These are phyloP conservation scores for Domatiomyces globalis DNA, from an alignment of 2,329 filamentous ascomycete genomes.

Conservation along the genomic window DNA sequence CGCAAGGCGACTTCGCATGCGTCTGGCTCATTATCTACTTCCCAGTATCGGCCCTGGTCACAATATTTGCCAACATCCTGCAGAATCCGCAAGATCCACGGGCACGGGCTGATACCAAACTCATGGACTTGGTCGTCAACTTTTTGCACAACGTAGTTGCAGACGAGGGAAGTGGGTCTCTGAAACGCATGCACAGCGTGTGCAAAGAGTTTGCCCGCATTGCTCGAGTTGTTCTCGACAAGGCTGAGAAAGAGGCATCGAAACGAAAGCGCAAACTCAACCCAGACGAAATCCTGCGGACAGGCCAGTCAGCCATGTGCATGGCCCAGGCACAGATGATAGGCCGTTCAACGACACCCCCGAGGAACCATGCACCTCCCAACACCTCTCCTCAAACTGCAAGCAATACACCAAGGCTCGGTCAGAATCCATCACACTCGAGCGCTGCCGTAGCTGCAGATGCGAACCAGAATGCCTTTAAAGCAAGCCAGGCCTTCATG, in stretches of 20 bases:
- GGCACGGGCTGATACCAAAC: constrained; percentile 71
- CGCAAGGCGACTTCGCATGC: constrained; percentile 84
- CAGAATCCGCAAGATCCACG: constrained; percentile 86
- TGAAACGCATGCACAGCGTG: constrained; percentile 83
- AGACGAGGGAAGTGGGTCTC: constrained; percentile 77
- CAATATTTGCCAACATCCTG: constrained; percentile 86
- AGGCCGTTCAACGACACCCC: constrained; percentile 3
- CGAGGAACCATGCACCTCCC: not conserved
- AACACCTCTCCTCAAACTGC: constrained; percentile 7
- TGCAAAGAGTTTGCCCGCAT: constrained; percentile 97
- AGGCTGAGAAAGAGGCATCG: constrained; percentile 70
- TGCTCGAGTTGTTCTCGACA: constrained; percentile 77
- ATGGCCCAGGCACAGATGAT: constrained; percentile 16
- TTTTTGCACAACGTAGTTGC: constrained; percentile 81
- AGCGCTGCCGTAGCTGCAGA: constrained; percentile 1
- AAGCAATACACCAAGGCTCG: constrained; percentile 8
- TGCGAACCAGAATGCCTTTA: constrained; percentile 4
- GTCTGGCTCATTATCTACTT: constrained; percentile 97
- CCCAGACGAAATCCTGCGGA: constrained; percentile 13
- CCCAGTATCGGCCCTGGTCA: constrained; percentile 86
- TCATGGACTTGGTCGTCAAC: constrained; percentile 86
- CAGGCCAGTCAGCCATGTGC: constrained; percentile 18
- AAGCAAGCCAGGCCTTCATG: constrained; percentile 17
- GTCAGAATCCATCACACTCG: constrained; percentile 2
- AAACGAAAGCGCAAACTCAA: constrained; percentile 67